A percentile compares a stretch with the other conserved stretches of the same genome.
Conservation (phyloP, 225 moss, liverwort and hornwort species). For the Sphagnum contortum region DNA sequence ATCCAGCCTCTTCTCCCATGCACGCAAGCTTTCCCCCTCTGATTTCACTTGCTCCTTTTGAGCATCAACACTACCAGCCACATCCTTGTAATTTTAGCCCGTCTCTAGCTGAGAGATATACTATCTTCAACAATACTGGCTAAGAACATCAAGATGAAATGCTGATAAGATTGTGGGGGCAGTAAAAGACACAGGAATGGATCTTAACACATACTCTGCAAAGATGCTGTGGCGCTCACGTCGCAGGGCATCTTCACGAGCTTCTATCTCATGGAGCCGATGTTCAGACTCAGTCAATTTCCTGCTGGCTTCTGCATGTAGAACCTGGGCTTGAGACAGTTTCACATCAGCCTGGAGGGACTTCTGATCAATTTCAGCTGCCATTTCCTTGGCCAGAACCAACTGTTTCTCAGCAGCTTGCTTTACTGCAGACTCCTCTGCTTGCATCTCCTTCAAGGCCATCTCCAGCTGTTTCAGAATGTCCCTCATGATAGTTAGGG, state of each 20-base stretch:
- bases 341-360: conserved; percentile 68
- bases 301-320: conserved; percentile 76
- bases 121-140: too few relatives aligned
- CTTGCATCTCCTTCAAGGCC: conserved; percentile 73
- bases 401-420: conserved; percentile 82
- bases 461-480: conserved; percentile 57
- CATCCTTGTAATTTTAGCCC: conserved; percentile 1
- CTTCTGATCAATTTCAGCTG: conserved; percentile 71
- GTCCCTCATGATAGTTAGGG: background rate
- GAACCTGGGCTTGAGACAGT: conserved; percentile 75
- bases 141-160: too few relatives aligned
- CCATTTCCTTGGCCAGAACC: conserved; percentile 64
- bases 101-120: background rate
- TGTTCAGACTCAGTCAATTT: conserved; percentile 78
- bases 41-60: conserved; percentile 71
- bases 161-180: background rate
- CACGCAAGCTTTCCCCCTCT: conserved; percentile 69
- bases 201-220: conserved; percentile 48
- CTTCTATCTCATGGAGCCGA: conserved; percentile 78
- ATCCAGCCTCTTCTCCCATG: conserved; percentile 77
- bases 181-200: background rate
- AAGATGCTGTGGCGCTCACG: conserved; percentile 78
- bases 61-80: conserved; percentile 56
- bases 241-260: conserved; percentile 80
- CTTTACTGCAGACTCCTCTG: conserved; percentile 66